Evolutionary conservation across 2,329 filamentous ascomycete species (phyloP).

Genomic region (Monilinia fructicola): DNA sequence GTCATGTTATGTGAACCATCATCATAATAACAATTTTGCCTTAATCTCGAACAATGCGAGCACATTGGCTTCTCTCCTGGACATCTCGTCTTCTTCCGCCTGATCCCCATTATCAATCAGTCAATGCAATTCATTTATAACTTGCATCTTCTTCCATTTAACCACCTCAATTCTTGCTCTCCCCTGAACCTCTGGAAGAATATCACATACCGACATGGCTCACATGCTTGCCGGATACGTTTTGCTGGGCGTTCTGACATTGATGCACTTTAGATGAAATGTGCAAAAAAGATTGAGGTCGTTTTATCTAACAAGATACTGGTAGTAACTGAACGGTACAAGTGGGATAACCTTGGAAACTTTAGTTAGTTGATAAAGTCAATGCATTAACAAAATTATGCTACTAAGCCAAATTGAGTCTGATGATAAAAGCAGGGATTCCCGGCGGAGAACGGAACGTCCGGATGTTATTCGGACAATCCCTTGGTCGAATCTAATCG

Average conservation of each 20-base stretch:
- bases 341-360: background rate
- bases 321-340: background rate
- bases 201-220: constrained; percentile 41
- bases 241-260: constrained; percentile 37
- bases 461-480: constrained; percentile 17
- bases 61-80: constrained; percentile 51
- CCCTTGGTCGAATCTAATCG: background rate
- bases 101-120: constrained; percentile 30
- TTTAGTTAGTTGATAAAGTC: constrained; percentile 6
- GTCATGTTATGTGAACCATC: constrained; percentile 26
- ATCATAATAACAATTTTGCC: constrained; percentile 49
- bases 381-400: constrained; percentile 7
- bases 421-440: background rate
- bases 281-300: constrained; percentile 20
- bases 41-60: constrained; percentile 50
- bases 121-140: background rate
- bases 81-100: constrained; percentile 53
- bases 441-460: constrained; percentile 16
- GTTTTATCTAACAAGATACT: constrained; percentile 17
- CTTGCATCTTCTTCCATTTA: background rate
- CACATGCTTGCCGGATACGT: constrained; percentile 41
- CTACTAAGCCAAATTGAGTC: constrained; percentile 3
- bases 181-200: background rate
- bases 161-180: background rate
- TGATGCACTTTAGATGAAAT: constrained; percentile 23